Conservation (phyloP, 495 filamentous ascomycete genomes). For the Trichoderma asperelloides region DNA sequence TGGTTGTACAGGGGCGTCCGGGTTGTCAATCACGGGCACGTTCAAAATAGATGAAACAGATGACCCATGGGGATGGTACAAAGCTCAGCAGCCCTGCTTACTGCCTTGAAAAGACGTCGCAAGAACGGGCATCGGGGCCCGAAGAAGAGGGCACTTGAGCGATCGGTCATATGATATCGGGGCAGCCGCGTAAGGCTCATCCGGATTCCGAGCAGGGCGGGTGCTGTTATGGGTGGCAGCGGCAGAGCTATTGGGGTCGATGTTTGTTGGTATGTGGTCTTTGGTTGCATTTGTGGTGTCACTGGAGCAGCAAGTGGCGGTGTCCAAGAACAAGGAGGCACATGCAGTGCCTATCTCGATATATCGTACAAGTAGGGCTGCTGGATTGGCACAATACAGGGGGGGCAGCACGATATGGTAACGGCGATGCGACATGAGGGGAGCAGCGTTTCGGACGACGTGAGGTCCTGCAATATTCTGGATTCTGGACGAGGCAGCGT, state of each 20-base stretch:
- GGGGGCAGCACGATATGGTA: background rate
- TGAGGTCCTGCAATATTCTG: background rate
- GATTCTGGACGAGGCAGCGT: background rate
- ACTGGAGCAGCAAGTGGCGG: no score
- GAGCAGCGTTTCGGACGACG: background rate
- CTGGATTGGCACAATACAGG: background rate
- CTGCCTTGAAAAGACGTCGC: background rate
- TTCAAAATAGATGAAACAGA: background rate
- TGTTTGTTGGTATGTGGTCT: background rate
- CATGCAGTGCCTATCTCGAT: no score
- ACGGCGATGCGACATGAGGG: background rate
- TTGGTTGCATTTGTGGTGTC: no score
- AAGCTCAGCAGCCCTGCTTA: background rate
- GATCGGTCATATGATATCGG: slow-evolving; percentile 6
- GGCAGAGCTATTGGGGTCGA: background rate
- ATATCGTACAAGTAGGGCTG: no score
- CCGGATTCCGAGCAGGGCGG: slow-evolving; percentile 7
- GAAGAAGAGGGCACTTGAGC: background rate
- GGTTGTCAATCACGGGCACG: background rate
- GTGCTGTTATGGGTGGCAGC: background rate
- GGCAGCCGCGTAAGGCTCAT: slow-evolving; percentile 1
- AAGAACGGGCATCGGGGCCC: background rate
- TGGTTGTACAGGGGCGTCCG: background rate
- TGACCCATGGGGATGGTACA: background rate
- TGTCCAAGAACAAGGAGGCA: no score